Evolutionary conservation across 352 stramenopile genomes (phyloP).

Genomic region (Pythium sukuiense): DNA sequence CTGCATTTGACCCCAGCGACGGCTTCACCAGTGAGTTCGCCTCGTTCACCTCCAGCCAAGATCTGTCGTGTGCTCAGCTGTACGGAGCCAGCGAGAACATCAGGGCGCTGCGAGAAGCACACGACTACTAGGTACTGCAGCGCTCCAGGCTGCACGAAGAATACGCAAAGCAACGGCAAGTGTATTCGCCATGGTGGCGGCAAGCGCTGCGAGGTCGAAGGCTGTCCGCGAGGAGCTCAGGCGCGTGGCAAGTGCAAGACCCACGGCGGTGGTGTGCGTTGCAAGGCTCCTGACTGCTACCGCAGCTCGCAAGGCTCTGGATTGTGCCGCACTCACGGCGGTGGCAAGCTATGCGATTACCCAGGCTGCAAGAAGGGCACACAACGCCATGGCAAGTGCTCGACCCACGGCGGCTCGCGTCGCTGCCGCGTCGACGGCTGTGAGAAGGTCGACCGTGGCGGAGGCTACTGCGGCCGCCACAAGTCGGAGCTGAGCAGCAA

Average conservation of each 20-base stretch:
- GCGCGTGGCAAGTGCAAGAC: constrained; percentile 47
- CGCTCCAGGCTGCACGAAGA: constrained; percentile 36
- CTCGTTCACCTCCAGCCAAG: neutral
- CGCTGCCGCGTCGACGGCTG: constrained; percentile 41
- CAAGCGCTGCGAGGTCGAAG: constrained; percentile 38
- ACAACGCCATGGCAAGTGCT: constrained; percentile 51
- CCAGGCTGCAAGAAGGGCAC: constrained; percentile 54
- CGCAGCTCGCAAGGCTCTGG: constrained; percentile 46
- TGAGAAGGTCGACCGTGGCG: constrained; percentile 45
- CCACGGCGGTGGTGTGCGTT: constrained; percentile 47
- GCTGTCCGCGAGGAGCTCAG: constrained; percentile 45
- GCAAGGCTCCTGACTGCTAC: constrained; percentile 39
- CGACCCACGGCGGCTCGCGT: constrained; percentile 41
- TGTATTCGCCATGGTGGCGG: constrained; percentile 38
- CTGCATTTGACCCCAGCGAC: too few relatives aligned
- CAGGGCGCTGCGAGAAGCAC: constrained; percentile 10
- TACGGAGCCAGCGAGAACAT: neutral
- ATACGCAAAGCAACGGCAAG: constrained; percentile 34
- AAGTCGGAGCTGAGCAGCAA: constrained; percentile 18
- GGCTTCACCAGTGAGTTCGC: neutral
- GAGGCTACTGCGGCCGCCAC: constrained; percentile 49
- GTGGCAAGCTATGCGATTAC: constrained; percentile 47
- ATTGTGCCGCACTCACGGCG: constrained; percentile 54
- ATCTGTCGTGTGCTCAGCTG: constrained; percentile 11
- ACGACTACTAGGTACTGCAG: constrained; percentile 22